Conservation (phyloP, 306 rosid species). For the Leucaena leucocephala region DNA sequence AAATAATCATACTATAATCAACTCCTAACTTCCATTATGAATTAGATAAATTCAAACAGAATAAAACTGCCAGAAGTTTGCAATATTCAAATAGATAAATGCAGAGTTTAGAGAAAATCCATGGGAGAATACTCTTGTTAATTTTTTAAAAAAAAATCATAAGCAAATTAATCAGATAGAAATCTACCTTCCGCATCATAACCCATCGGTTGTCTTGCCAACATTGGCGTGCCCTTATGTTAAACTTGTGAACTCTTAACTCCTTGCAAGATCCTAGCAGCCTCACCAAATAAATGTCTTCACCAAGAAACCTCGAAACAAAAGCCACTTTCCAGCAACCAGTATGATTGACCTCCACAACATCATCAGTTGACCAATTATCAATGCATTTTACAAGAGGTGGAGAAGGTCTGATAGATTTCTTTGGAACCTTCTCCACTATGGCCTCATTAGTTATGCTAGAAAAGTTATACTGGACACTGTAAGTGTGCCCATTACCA, state of each 20-base stretch:
- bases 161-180: not conserved
- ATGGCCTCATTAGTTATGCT: conserved; percentile 34
- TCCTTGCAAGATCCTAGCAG: conserved; percentile 57
- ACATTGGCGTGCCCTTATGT: conserved; percentile 62
- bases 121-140: not conserved
- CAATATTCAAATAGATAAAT: not conserved
- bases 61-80: not conserved
- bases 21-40: not conserved
- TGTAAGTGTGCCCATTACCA: conserved; percentile 65
- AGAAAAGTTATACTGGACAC: conserved; percentile 50
- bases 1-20: not conserved
- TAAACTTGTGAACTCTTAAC: conserved; percentile 46
- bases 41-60: not conserved
- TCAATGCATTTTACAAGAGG: conserved; percentile 42
- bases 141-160: not conserved
- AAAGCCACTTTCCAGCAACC: conserved; percentile 73
- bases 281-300: conserved; percentile 56
- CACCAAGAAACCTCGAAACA: conserved; percentile 45
- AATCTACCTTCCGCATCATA: conserved; percentile 56
- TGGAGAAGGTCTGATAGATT: conserved; percentile 71
- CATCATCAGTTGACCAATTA: conserved; percentile 59
- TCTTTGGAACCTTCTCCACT: conserved; percentile 62
- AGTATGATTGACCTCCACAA: conserved; percentile 62
- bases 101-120: not conserved
- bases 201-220: conserved; percentile 72